Evolutionary conservation across 1,284 basidiomycete genomes (phyloP).

Genomic region (Rhodotorula mucilaginosa): DNA sequence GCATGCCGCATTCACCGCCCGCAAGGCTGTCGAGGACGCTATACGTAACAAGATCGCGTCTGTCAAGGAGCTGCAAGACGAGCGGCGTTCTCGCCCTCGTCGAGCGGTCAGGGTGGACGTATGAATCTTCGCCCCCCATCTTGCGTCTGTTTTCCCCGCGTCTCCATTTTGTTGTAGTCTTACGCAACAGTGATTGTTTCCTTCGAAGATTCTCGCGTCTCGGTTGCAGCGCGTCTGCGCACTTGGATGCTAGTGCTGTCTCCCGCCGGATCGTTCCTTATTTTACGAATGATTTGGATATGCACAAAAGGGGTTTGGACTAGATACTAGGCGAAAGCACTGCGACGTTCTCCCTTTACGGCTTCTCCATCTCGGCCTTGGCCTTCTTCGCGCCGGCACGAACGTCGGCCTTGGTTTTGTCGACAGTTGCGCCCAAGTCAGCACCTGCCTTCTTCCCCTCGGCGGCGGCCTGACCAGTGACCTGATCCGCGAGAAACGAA

Average conservation of each 20-base stretch:
- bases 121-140: background rate
- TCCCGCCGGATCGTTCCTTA: no score
- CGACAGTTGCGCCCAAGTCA: conserved; percentile 5
- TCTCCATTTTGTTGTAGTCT: no score
- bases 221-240: no score
- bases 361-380: conserved; percentile 17
- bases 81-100: background rate
- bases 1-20: background rate
- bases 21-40: background rate
- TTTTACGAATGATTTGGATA: no score
- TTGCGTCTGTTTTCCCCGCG: no score
- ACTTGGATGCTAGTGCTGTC: no score
- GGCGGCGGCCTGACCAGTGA: conserved; percentile 6
- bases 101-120: conserved; percentile 18
- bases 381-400: conserved; percentile 11
- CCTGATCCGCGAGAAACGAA: background rate
- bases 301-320: background rate
- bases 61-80: conserved; percentile 16
- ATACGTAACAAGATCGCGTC: conserved; percentile 17
- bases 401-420: conserved; percentile 18
- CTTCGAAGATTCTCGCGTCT: no score
- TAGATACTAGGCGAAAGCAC: background rate
- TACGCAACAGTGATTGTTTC: no score
- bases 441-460: conserved; percentile 23
- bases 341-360: background rate